Conservation (phyloP, 805 yeast species). For the Myxozyma neotropica region DNA sequence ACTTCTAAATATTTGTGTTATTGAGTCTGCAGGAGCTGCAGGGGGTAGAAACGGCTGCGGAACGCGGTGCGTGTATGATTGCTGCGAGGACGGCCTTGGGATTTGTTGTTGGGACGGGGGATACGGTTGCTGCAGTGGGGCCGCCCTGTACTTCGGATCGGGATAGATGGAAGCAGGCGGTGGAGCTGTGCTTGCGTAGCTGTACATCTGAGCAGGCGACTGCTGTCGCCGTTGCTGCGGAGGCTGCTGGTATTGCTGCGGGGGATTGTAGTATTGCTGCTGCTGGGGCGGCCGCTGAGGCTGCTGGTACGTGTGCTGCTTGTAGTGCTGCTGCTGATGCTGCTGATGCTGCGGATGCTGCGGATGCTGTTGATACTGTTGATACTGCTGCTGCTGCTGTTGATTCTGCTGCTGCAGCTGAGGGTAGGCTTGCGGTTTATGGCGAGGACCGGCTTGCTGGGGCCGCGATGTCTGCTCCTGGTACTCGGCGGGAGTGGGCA, state of each 20-base stretch:
- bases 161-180: neutral
- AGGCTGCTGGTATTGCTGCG: slow-evolving; percentile 2
- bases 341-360: slow-evolving; percentile 11
- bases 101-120: neutral
- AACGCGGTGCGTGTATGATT: neutral
- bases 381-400: slow-evolving; percentile 7
- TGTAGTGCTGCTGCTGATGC: slow-evolving; percentile 10
- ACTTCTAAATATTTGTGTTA: slow-evolving; percentile 33
- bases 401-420: slow-evolving; percentile 6
- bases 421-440: neutral
- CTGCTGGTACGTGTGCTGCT: slow-evolving; percentile 4
- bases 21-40: slow-evolving; percentile 11
- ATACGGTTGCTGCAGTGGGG: neutral
- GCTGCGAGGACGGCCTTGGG: neutral
- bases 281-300: neutral
- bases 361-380: neutral
- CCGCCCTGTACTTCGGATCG: slow-evolving; percentile 17
- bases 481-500: slow-evolving; percentile 31
- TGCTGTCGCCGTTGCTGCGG: neutral
- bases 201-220: neutral
- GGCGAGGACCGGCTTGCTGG: slow-evolving; percentile 10
- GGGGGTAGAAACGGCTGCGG: neutral
- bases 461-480: slow-evolving; percentile 6
- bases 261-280: slow-evolving; percentile 8
- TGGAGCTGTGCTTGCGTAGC: neutral